Base-by-base conservation (phyloP, 192 early-diverging fungal genomes). In the Irineochytrium annulatum region DNA sequence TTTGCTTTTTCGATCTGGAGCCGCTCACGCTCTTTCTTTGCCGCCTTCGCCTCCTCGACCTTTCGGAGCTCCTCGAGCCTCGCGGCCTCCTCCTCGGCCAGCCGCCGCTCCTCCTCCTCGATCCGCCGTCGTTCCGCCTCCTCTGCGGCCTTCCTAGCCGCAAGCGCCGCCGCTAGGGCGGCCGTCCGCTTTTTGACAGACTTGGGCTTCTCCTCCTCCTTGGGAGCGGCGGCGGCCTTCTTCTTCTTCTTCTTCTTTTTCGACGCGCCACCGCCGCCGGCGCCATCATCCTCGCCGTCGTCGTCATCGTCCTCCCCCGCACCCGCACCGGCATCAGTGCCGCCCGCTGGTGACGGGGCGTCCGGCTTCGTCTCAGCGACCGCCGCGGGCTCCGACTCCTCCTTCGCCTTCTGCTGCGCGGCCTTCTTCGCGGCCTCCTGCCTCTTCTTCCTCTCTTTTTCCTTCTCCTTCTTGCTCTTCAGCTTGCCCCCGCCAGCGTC, bases 381-480 rank as follows among this genome's bases (percentile, higher is more conserved):
- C 37, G 37, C 27, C 37, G 26, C 33, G n/a, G n/a, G n/a, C n/a
- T n/a, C n/a, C 30, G 55, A 2, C 46, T 51, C 46, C 31, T 67
- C 70, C 33, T 27, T 17, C 43, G 87, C 68, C 57, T 77, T n/a
- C n/a, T n/a, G n/a, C n/a, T n/a, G n/a, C n/a, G n/a, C 77, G 52
- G 88, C 88, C 74, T 93, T 93, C 56, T 92, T 65, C 17, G 66
- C 70, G 1, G 81, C 76, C 72, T 88, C 88, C 57, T 80, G 76
- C 20, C 76, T 77, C 59, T 89, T 86, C 65, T 91, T 91, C 61
- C 89, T 85, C 57, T 91, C 80, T 60, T 79, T 78, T 63, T 93
- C 91, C 73, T 93, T 93, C 56, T 93, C 90, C 69, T 91, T 91
- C 67, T 93, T 93, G 35, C 88, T 84, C 71, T 91, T 84, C 29